Conservation (phyloP, 192 early-diverging fungal genomes). For the Rhizoclosmatium sp. region DNA sequence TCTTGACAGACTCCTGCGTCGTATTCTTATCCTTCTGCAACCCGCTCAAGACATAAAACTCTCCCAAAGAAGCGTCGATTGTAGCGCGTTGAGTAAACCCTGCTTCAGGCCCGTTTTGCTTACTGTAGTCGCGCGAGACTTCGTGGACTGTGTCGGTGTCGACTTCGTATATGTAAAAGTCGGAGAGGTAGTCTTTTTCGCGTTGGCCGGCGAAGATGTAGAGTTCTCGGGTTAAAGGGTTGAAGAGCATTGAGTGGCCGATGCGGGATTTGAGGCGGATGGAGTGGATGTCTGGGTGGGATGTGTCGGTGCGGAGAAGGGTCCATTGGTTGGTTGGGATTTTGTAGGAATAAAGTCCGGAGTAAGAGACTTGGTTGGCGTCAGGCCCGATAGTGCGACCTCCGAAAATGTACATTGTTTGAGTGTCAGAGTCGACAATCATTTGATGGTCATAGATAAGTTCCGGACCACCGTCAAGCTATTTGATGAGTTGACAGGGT, state of each 20-base stretch:
- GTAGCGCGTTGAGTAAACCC: slow-evolving; percentile 87
- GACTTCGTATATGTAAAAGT: slow-evolving; percentile 87
- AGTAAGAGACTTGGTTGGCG: slow-evolving; percentile 74
- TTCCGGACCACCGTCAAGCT: slow-evolving; percentile 83
- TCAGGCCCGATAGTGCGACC: slow-evolving; percentile 75
- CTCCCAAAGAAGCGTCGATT: slow-evolving; percentile 77
- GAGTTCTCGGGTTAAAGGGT: slow-evolving; percentile 72
- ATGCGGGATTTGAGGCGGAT: slow-evolving; percentile 83
- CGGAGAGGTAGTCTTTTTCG: slow-evolving; percentile 78
- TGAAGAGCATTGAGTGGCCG: slow-evolving; percentile 90
- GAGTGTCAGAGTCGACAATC: slow-evolving; percentile 77
- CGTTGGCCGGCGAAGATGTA: slow-evolving; percentile 93
- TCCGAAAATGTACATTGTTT: slow-evolving; percentile 89
- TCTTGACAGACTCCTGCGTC: slow-evolving; percentile 69
- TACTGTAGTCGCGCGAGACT: slow-evolving; percentile 76
- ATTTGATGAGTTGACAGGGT: not conserved
- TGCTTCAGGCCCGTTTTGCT: slow-evolving; percentile 77
- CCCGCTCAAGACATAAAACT: slow-evolving; percentile 86
- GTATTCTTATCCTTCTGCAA: slow-evolving; percentile 68
- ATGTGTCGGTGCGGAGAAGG: slow-evolving; percentile 72
- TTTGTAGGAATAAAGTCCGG: slow-evolving; percentile 87
- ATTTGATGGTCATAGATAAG: slow-evolving; percentile 95
- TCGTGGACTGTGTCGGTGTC: slow-evolving; percentile 81
- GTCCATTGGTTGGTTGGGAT: slow-evolving; percentile 76
- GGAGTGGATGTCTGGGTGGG: slow-evolving; percentile 49